phyloP scores from a whole-genome alignment of 1,284 basidiomycete species.

The Porodaedalea pini region DNA sequence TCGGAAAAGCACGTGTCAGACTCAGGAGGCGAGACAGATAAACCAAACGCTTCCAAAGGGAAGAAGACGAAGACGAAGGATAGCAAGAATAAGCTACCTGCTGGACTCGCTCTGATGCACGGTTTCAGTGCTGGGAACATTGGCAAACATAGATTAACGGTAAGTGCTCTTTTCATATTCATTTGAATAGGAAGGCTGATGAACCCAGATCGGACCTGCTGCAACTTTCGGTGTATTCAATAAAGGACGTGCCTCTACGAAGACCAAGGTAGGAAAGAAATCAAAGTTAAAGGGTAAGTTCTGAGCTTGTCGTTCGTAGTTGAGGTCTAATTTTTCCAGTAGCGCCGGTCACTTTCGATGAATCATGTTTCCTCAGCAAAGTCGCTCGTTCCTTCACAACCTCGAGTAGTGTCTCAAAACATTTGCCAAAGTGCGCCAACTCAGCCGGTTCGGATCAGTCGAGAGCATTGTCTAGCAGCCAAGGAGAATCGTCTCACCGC shows the following conservation, averaged over 20 bases:
- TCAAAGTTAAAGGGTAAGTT: neutral
- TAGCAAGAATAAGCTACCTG: slow-evolving; percentile 37
- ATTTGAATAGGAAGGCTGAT: slow-evolving; percentile 21
- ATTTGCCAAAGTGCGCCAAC: neutral
- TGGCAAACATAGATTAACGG: slow-evolving; percentile 66
- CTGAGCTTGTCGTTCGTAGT: neutral
- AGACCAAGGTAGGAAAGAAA: slow-evolving; percentile 32
- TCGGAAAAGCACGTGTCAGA: slow-evolving; percentile 7
- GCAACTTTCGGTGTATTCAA: slow-evolving; percentile 58
- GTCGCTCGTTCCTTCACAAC: slow-evolving; percentile 5
- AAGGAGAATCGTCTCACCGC: too few species aligned
- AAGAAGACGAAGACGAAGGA: slow-evolving; percentile 19
- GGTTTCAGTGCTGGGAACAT: slow-evolving; percentile 70
- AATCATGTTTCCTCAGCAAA: slow-evolving; percentile 46
- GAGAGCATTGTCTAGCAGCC: neutral
- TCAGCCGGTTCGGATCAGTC: neutral
- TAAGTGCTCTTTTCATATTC: slow-evolving; percentile 30
- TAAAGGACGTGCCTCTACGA: slow-evolving; percentile 65
- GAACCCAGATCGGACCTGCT: slow-evolving; percentile 28
- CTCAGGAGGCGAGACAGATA: slow-evolving; percentile 17
- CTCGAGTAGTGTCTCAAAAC: neutral
- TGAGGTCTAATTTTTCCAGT: neutral
- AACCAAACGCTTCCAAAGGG: slow-evolving; percentile 6
- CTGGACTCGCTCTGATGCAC: slow-evolving; percentile 67
- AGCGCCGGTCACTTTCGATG: slow-evolving; percentile 41